Base-by-base conservation (phyloP, 2,329 filamentous ascomycete species). In the Colletotrichum plurivorum region DNA sequence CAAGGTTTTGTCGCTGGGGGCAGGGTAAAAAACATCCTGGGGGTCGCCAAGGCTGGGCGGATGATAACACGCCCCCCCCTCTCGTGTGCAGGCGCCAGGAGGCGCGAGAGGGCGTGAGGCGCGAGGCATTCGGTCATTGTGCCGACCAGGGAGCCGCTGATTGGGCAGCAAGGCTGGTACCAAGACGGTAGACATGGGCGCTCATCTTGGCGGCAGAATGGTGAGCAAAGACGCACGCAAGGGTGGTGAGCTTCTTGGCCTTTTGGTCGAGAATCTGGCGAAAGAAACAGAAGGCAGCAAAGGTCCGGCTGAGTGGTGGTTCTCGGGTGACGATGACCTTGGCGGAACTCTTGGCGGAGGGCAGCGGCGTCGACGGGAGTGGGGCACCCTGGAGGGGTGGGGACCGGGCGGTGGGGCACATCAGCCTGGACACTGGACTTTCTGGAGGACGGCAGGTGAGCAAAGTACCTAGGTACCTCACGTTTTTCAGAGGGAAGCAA, bases 311-410 rank as follows among this genome's bases (percentile, higher is more conserved):
- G 27, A 49, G 62, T 61, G 51, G 67, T 69, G 61, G 62, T 69
- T 65, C 62, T 57, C 62, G 62, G 67, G 67, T 69, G 67, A 69
- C 56, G 62, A 60, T 67, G 62, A 67, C 67, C 67, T 69, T 69
- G 62, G 67, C 67, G 66, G 62, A 66, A 36, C 43, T 65, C 66
- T 69, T 69, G 66, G 66, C 66, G 62, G 66, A 68, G 53, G 60
- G 66, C 45, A 55, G 66, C 66, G 66, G 61, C 66, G 65, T 58
- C 15, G 51, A 67, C 67, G 63, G 67, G 45, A 61, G 62, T 61
- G 67, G 67, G 63, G 55, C 55, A 16, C 16, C n/a, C 45, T 31
- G 51, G 67, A 51, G 46, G 57, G 52, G 58, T 63, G 65, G 65
- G 18, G 65, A 36, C 59, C 59, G 51, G 59, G 16, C 4, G 22